These are phyloP conservation scores for Entomortierella lignicola DNA, from an alignment of 192 early-diverging fungal genomes.

Conservation along the genomic window DNA sequence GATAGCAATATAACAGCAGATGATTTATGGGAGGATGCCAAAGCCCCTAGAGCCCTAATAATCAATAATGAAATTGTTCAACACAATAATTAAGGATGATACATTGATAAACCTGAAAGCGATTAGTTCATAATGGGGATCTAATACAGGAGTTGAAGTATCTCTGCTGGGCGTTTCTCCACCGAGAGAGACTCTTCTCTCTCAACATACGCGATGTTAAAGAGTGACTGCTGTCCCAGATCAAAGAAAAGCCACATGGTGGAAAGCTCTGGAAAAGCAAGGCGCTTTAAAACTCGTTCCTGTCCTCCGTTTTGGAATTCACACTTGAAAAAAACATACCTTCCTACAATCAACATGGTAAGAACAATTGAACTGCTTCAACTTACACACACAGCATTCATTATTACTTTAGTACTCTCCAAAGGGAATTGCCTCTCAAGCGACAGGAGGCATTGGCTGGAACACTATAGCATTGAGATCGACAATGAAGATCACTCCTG, in stretches of 20 bases:
- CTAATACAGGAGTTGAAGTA: too few relatives aligned
- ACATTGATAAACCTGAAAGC: too few relatives aligned
- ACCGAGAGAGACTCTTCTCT: too few relatives aligned
- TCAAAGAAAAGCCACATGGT: not conserved
- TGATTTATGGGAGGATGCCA: too few relatives aligned
- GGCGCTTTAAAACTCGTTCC: too few relatives aligned
- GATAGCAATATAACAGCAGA: too few relatives aligned
- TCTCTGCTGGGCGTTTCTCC: too few relatives aligned
- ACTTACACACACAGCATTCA: not conserved
- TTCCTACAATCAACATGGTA: not conserved
- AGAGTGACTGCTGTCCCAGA: not conserved
- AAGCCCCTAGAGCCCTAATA: too few relatives aligned
- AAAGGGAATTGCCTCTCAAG: not conserved
- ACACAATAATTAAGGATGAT: too few relatives aligned
- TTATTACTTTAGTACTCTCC: not conserved
- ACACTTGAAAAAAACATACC: not conserved
- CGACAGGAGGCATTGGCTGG: not conserved
- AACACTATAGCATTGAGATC: not conserved
- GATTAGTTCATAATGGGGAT: too few relatives aligned
- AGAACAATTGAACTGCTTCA: not conserved
- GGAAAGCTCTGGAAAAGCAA: not conserved
- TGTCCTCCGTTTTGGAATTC: not conserved
- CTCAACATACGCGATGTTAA: too few relatives aligned
- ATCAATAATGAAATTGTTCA: too few relatives aligned
- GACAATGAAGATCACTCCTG: not conserved